Evolutionary conservation across 306 rosid genomes (phyloP), one percentile per base, ranked within the genome.

Genomic region (Gastrolobium villosum): DNA sequence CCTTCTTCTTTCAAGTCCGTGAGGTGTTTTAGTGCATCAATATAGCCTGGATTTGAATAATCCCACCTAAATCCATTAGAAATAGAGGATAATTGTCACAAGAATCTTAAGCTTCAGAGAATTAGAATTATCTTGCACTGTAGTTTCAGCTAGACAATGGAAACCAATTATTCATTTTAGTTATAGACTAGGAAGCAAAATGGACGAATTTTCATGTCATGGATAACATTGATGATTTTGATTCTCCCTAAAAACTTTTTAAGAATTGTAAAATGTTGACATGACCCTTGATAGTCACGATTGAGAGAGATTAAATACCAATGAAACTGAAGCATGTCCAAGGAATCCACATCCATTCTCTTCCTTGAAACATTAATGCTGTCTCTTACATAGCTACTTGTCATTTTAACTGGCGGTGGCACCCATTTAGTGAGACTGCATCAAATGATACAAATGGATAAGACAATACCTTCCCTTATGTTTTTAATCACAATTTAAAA

Each of bases 241-340:
- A 66, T 57, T 55, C 2, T 41, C 36, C 56, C 39, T 9, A 5
- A 39, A 78, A 72, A 31, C 56, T n/a, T 50, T 2, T 50, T 2
- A 76, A 77, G n/a, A 78, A 52, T 13, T 73, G 54, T 44, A 77
- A 72, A 20, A 20, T 20, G 26, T 20, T 20, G 26, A 20, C 26
- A 20, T 20, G 26, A 20, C 26, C 26, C 26, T 20, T 20, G 26
- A 20, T 20, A 20, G 26, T 1, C 26, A 20, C 26, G 26, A 20
- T 1, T 20, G 32, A 50, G 76, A 34, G 36, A 75, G 72, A 62
- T 49, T 64, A 64, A 40, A 36, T 88, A 94, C 99, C 99, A 95
- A 86, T 95, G 98, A 78, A 95, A 95, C 86, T 92, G 99, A 87
- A 95, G 99, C 99, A 95, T 95, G 84, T 95, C 99, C 86, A 95